These are phyloP conservation scores for Ogataea paradorogensis DNA, from an alignment of 805 yeast genomes.

Conservation along the genomic window DNA sequence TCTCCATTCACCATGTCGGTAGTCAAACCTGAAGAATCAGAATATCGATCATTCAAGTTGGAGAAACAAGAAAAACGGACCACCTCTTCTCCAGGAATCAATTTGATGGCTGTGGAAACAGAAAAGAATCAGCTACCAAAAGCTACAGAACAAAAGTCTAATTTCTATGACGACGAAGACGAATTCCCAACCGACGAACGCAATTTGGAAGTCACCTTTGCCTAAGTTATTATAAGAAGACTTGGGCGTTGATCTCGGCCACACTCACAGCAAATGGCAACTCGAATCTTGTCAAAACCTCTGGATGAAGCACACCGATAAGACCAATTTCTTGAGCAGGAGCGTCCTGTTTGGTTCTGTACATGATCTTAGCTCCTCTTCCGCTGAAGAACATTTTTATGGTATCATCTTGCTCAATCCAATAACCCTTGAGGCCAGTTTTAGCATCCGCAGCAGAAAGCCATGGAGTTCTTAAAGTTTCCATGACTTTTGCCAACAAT, in stretches of 20 bases:
- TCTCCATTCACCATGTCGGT: conserved; percentile 22
- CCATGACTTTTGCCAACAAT: conserved; percentile 89
- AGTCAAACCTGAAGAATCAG: conserved; percentile 11
- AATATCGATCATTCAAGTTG: conserved; percentile 13
- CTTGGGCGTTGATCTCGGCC: conserved; percentile 87
- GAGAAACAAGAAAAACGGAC: conserved; percentile 1
- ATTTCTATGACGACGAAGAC: conserved; percentile 32
- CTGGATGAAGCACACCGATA: conserved; percentile 95
- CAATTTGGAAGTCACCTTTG: conserved; percentile 29
- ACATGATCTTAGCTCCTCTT: conserved; percentile 87
- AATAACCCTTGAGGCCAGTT: conserved; percentile 69
- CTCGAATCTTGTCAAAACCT: conserved; percentile 81
- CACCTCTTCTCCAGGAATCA: not conserved
- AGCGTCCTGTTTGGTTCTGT: conserved; percentile 61
- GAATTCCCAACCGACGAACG: conserved; percentile 35
- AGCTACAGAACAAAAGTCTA: not conserved
- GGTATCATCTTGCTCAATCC: conserved; percentile 71
- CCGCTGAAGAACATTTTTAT: conserved; percentile 90
- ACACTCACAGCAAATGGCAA: conserved; percentile 90
- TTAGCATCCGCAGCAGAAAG: conserved; percentile 44
- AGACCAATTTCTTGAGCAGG: conserved; percentile 66
- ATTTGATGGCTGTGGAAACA: conserved; percentile 3
- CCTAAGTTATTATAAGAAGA: conserved; percentile 55
- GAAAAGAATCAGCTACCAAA: not conserved
- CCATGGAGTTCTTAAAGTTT: conserved; percentile 90